phyloP scores from a whole-genome alignment of 2,329 filamentous ascomycete species.

The Xylaria sp. region DNA sequence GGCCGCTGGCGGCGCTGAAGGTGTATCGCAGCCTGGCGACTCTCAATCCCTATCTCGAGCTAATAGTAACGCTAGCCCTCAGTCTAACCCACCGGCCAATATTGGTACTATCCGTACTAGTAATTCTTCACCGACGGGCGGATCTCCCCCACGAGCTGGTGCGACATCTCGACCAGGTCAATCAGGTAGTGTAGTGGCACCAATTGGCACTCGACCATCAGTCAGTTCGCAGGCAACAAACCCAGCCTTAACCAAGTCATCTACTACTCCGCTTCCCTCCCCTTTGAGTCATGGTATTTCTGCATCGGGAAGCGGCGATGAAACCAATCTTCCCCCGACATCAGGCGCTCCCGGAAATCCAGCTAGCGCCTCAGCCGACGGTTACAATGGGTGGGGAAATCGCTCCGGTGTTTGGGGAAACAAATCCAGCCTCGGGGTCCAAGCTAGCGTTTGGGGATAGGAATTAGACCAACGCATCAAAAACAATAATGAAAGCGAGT shows the following conservation, averaged over 20 bases:
- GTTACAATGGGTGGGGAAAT: conserved; percentile 77
- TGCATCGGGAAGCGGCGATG: conserved; percentile 61
- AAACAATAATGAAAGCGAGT: conserved; percentile 17
- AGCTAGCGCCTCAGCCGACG: conserved; percentile 57
- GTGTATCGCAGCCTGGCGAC: conserved; percentile 60
- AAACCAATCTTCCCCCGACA: conserved; percentile 53
- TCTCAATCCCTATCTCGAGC: conserved; percentile 71
- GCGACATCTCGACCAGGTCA: conserved; percentile 67
- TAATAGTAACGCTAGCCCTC: conserved; percentile 88
- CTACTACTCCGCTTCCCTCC: conserved; percentile 92
- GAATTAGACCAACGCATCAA: conserved; percentile 30
- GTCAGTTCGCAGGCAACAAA: conserved; percentile 65
- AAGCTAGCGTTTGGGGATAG: conserved; percentile 95
- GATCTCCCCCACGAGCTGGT: conserved; percentile 78
- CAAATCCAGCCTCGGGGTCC: conserved; percentile 82
- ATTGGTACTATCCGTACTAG: conserved; percentile 79
- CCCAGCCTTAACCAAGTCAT: conserved; percentile 77
- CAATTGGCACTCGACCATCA: conserved; percentile 89
- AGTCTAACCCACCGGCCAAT: conserved; percentile 70
- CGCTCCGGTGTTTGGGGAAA: conserved; percentile 87
- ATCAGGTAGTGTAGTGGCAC: conserved; percentile 77
- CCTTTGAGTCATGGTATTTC: conserved; percentile 81
- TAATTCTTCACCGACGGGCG: conserved; percentile 82
- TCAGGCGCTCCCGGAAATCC: conserved; percentile 70
- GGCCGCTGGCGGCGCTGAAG: conserved; percentile 52